These are phyloP conservation scores for Mariannaea elegans DNA, from an alignment of 2,329 filamentous ascomycete genomes.

Conservation along the genomic window DNA sequence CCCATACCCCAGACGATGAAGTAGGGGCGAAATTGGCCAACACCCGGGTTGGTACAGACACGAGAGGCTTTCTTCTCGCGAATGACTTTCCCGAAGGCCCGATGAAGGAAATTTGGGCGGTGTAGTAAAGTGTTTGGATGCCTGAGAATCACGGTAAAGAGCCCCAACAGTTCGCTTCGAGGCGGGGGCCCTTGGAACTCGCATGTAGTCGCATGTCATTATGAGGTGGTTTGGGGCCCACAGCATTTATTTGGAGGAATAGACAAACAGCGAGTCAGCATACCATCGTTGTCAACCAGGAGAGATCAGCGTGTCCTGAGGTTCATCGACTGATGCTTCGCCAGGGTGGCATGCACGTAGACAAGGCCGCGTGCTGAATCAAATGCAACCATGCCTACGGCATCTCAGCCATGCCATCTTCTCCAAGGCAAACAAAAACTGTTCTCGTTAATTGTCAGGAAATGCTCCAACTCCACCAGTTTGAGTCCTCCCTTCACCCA, in stretches of 20 bases:
- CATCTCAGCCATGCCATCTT: no score
- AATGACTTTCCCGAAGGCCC: constrained; percentile 11
- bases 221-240: background rate
- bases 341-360: background rate
- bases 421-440: background rate
- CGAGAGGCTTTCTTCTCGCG: constrained; percentile 4
- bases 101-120: background rate
- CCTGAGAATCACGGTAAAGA: background rate
- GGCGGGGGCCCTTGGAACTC: no score
- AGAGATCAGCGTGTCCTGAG: background rate
- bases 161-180: constrained; percentile 2
- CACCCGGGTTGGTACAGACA: background rate
- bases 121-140: background rate
- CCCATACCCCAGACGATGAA: constrained; percentile 18
- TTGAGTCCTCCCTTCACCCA: background rate
- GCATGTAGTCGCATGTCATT: background rate
- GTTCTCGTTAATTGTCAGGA: background rate
- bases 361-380: background rate
- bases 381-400: background rate
- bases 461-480: background rate
- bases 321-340: background rate
- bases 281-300: background rate
- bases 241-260: background rate
- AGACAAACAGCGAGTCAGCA: background rate
- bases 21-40: background rate